Evolutionary conservation across 768 basidiomycete genomes (phyloP).

Genomic region (Chalciporus piperatus): DNA sequence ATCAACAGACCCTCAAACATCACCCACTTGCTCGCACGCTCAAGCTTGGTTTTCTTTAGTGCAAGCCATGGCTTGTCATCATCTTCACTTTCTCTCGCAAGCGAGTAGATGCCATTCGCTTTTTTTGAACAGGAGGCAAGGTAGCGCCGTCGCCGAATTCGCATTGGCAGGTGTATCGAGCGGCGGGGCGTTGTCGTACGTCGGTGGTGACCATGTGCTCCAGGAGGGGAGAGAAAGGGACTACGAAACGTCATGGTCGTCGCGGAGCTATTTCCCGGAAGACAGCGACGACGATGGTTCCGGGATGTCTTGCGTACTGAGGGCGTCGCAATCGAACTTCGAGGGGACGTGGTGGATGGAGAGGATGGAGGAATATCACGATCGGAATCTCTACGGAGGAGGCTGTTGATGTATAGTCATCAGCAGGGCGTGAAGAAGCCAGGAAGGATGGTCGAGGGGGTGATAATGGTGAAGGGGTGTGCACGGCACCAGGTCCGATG

Average conservation of each 20-base stretch:
- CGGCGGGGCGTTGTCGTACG: slow-evolving; percentile 29
- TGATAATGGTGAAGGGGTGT: slow-evolving; percentile 18
- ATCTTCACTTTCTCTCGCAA: slow-evolving; percentile 49
- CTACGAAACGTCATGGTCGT: slow-evolving; percentile 53
- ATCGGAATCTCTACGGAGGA: slow-evolving; percentile 32
- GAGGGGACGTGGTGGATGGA: slow-evolving; percentile 14
- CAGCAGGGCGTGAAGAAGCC: slow-evolving; percentile 15
- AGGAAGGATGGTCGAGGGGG: slow-evolving; percentile 41
- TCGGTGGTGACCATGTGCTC: slow-evolving; percentile 60
- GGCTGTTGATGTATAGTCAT: slow-evolving; percentile 19
- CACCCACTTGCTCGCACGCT: slow-evolving; percentile 45
- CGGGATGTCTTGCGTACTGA: slow-evolving; percentile 19
- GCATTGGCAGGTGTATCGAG: slow-evolving; percentile 28
- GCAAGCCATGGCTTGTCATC: slow-evolving; percentile 48
- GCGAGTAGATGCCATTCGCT: slow-evolving; percentile 43
- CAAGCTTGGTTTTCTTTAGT: slow-evolving; percentile 29
- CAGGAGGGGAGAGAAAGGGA: slow-evolving; percentile 66
- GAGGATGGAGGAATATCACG: slow-evolving; percentile 24
- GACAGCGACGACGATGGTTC: slow-evolving; percentile 23
- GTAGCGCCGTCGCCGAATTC: slow-evolving; percentile 28
- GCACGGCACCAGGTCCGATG: slow-evolving; percentile 1
- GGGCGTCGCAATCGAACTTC: slow-evolving; percentile 11
- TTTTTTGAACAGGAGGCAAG: slow-evolving; percentile 44
- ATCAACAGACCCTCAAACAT: slow-evolving; percentile 41
- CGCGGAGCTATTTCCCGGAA: slow-evolving; percentile 43